phyloP scores from a whole-genome alignment of 2,329 filamentous ascomycete genomes.

The Aspergillus caelatus region DNA sequence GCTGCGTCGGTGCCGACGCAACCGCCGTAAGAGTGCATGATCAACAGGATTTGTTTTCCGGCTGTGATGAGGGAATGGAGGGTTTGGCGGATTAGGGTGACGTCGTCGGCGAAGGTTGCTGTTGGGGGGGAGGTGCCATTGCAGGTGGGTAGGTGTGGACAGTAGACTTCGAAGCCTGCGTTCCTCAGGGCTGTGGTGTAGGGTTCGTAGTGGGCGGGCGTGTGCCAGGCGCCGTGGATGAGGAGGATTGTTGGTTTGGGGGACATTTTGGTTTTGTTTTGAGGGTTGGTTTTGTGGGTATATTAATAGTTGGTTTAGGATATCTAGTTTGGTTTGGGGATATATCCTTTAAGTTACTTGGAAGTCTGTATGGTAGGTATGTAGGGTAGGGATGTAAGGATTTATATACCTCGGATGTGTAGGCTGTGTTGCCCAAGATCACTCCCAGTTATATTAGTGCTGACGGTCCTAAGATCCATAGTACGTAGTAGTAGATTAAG shows the following conservation, averaged over 20 bases:
- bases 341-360: background rate
- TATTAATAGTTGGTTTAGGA: too few relatives aligned
- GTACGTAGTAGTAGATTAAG: too few relatives aligned
- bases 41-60: background rate
- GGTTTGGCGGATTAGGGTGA: background rate
- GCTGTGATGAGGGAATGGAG: background rate
- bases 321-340: background rate
- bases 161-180: background rate
- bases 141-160: slow-evolving; percentile 3
- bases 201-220: background rate
- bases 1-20: background rate
- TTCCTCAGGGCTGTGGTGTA: background rate
- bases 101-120: background rate
- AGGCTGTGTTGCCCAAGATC: too few relatives aligned
- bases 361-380: background rate
- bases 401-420: background rate
- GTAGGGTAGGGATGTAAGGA: background rate
- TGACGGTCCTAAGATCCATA: background rate
- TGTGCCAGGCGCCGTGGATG: slow-evolving; percentile 5
- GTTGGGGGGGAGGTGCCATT: background rate
- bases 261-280: background rate
- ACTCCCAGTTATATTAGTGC: background rate
- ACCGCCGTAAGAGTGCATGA: slow-evolving; percentile 3
- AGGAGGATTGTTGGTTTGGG: slow-evolving; percentile 4
- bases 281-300: too few relatives aligned